Base-by-base conservation (phyloP, 2,329 filamentous ascomycete genomes). In the Teratosphaeria viscida region DNA sequence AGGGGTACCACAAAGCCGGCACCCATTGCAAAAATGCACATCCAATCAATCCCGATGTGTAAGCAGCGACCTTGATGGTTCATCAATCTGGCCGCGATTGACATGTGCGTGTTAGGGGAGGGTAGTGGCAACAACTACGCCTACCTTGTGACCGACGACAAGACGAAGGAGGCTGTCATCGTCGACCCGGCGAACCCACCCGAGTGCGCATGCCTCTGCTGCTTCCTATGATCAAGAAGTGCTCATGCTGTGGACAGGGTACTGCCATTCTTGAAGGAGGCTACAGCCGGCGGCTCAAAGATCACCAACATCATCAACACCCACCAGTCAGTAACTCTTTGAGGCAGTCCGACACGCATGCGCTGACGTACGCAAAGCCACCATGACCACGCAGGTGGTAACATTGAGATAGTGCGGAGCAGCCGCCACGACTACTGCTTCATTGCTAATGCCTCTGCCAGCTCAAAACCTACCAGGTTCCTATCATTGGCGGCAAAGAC, bases 271-370 rank as follows among this genome's bases (percentile, higher is more conserved):
- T 76, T 99, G 57, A 86, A 92, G 72, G 81, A 91, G 64, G 85
- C 89, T 61, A 86, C 89, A 5, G 76, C 85, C 49, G 77, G 79
- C 26, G 86, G 87, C 66, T 90, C 96, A 70, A 92, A 95, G 67
- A 77, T 99, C 63, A 91, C 82, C 27, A 89, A 86, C 56, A 95
- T 99, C 71, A 86, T 97, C 69, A 99, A 99, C 72, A 99, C 94
- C 1, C 94, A 99, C 71, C 92, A 97, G 92, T 96, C 78, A 75
- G 89, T 75, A 27, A 54, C 39, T 37, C 32, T 23, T 14, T 12
- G 23, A 16, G n/a, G 12, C 8, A 27, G 1, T 12, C 23, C 12
- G 23, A n/a, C 55, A 16, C 11, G 27, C 35, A n/a, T 16, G 12
- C 35, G 23, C 32, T 56, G 53, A 54, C 53, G 14, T 16, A 19